A percentile compares a stretch with the other conserved stretches of the same genome.
Evolutionary conservation across 371 early-diverging fungal genomes (phyloP).

Genomic region (Syncephalis fuscata): DNA sequence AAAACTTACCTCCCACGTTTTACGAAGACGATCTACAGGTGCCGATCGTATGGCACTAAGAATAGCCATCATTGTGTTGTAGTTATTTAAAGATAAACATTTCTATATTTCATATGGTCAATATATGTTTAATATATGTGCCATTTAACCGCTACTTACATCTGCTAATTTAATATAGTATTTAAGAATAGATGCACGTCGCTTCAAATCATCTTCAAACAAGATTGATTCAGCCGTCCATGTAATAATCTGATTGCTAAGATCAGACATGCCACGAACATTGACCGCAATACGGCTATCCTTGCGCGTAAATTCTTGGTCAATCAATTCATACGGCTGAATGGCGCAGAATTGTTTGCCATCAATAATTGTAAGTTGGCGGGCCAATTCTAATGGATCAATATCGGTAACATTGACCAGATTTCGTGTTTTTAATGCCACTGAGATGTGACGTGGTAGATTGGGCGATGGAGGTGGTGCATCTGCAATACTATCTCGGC

Average conservation of each 20-base stretch:
- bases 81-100: conserved; percentile 47
- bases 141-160: not conserved
- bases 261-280: conserved; percentile 2
- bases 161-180: conserved; percentile 43
- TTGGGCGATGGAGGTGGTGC: conserved; percentile 15
- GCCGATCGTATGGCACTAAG: conserved; percentile 59
- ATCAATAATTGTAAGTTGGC: conserved; percentile 60
- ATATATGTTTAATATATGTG: not conserved
- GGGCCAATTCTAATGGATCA: conserved; percentile 55
- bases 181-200: conserved; percentile 56
- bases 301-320: conserved; percentile 28
- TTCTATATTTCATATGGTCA: not conserved
- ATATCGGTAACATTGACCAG: conserved; percentile 34
- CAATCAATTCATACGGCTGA: conserved; percentile 40
- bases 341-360: conserved; percentile 34
- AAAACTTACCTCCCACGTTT: conserved; percentile 46
- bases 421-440: conserved; percentile 2
- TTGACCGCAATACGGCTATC: conserved; percentile 19
- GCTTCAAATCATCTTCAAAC: conserved; percentile 23
- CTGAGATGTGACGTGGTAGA: conserved; percentile 13
- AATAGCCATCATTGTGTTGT: conserved; percentile 64
- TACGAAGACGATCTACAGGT: conserved; percentile 48
- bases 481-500: no score
- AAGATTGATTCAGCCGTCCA: conserved; percentile 11
- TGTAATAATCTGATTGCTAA: conserved; percentile 9